phyloP scores from a whole-genome alignment of 192 early-diverging fungal genomes.

The Umbelopsis sp. region DNA sequence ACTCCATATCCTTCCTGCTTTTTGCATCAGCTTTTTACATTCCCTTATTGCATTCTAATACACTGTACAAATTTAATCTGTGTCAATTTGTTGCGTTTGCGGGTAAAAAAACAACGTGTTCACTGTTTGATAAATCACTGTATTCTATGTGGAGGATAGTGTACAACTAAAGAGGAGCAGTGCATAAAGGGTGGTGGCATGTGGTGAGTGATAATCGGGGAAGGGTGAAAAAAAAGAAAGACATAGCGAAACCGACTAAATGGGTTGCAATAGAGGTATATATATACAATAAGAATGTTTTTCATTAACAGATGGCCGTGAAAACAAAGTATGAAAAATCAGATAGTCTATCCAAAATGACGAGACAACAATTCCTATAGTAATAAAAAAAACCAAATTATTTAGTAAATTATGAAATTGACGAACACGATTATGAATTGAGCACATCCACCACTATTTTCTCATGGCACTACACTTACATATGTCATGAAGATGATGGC shows the following conservation, averaged over 20 bases:
- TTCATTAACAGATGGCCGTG: neutral
- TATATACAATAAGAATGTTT: constrained; percentile 3
- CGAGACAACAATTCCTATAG: constrained; percentile 36
- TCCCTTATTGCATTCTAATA: neutral
- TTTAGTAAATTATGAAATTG: neutral
- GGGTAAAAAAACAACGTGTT: neutral
- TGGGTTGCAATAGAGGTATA: neutral
- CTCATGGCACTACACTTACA: constrained; percentile 52
- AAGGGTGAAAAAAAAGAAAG: neutral
- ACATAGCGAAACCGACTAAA: neutral
- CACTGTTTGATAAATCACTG: too few relatives aligned
- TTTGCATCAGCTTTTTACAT: neutral
- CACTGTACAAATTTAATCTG: constrained; percentile 3
- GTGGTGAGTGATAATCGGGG: neutral
- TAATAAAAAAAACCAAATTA: neutral
- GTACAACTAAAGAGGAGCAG: too few relatives aligned
- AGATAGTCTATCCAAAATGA: constrained; percentile 26
- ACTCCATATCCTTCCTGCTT: neutral
- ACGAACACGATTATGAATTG: neutral
- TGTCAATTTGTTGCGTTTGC: neutral
- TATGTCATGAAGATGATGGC: constrained; percentile 97
- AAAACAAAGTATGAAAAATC: neutral
- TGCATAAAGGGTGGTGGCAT: too few relatives aligned
- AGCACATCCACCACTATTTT: neutral
- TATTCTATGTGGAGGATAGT: too few relatives aligned